Evolutionary conservation across 1,284 basidiomycete species (phyloP).

Genomic region (Rhodotorula sp.): DNA sequence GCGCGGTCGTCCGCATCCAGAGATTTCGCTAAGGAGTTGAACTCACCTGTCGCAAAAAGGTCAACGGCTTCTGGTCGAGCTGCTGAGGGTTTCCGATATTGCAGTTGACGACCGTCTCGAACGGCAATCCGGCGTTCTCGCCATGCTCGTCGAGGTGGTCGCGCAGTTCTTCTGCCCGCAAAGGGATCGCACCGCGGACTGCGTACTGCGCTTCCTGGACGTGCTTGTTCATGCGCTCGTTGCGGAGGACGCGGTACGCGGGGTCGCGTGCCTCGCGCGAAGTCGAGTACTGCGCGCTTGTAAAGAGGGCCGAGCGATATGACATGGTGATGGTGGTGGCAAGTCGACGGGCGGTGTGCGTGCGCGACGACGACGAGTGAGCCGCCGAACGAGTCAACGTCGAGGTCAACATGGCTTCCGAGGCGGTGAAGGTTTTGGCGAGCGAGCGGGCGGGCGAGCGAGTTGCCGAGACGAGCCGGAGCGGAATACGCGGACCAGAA

Average conservation of each 20-base stretch:
- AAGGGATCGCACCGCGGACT: constrained; percentile 93
- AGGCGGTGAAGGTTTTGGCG: background rate
- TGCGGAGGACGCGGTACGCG: constrained; percentile 43
- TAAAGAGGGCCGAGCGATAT: background rate
- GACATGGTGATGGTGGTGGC: background rate
- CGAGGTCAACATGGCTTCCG: background rate
- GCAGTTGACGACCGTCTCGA: constrained; percentile 84
- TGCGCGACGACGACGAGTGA: background rate
- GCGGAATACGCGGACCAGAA: background rate
- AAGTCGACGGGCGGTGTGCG: background rate
- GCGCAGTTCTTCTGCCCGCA: constrained; percentile 83
- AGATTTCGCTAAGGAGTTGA: background rate
- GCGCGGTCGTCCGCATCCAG: background rate
- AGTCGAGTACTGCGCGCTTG: constrained; percentile 2
- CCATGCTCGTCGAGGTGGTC: constrained; percentile 61
- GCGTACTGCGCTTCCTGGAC: constrained; percentile 87
- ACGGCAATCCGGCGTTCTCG: constrained; percentile 63
- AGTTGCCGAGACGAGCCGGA: background rate
- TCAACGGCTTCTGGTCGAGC: constrained; percentile 89
- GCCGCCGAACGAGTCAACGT: background rate
- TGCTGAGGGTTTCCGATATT: constrained; percentile 99
- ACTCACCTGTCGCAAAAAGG: constrained; percentile 84
- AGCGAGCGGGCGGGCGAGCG: background rate
- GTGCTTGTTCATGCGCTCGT: constrained; percentile 65
- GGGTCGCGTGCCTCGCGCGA: constrained; percentile 19